Percentiles rank a stretch among this genome's conserved stretches.
Evolutionary conservation across 371 early-diverging fungal species (phyloP).

Genomic region (Actinomucor elegans): DNA sequence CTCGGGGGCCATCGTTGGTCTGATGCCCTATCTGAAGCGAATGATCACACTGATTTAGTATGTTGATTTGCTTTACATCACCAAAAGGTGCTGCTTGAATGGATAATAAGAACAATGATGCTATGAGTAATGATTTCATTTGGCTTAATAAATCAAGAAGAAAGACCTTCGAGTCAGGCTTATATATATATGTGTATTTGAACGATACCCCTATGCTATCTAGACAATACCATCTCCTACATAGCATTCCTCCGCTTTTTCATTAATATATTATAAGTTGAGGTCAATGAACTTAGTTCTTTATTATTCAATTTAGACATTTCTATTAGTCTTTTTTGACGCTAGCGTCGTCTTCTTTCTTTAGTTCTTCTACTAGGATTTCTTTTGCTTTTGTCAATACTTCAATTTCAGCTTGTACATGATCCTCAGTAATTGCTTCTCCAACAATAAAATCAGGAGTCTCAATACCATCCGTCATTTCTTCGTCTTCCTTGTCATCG

Average conservation of each 20-base stretch:
- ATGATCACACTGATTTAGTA: slow-evolving; percentile 19
- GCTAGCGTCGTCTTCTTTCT: background rate
- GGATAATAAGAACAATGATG: no score
- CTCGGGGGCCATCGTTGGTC: slow-evolving; percentile 25
- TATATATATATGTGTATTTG: background rate
- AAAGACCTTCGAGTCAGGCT: no score
- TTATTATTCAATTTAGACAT: no score
- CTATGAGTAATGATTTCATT: no score
- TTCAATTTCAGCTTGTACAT: slow-evolving; percentile 39
- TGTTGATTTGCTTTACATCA: slow-evolving; percentile 12
- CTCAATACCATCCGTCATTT: background rate
- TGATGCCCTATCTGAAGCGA: slow-evolving; percentile 24
- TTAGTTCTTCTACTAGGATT: slow-evolving; percentile 3
- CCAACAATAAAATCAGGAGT: slow-evolving; percentile 18
- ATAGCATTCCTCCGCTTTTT: no score
- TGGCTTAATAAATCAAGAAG: no score
- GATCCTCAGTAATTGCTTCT: slow-evolving; percentile 28
- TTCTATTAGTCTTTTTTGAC: no score
- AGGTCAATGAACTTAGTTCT: no score
- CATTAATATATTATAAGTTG: no score
- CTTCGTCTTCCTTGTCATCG: slow-evolving; percentile 7
- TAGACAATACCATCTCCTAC: no score
- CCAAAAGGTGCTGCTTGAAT: background rate
- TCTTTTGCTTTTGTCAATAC: slow-evolving; percentile 24
- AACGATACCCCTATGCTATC: no score